Conservation (phyloP, 768 basidiomycete species). For the Dioszegia aurantiaca region DNA sequence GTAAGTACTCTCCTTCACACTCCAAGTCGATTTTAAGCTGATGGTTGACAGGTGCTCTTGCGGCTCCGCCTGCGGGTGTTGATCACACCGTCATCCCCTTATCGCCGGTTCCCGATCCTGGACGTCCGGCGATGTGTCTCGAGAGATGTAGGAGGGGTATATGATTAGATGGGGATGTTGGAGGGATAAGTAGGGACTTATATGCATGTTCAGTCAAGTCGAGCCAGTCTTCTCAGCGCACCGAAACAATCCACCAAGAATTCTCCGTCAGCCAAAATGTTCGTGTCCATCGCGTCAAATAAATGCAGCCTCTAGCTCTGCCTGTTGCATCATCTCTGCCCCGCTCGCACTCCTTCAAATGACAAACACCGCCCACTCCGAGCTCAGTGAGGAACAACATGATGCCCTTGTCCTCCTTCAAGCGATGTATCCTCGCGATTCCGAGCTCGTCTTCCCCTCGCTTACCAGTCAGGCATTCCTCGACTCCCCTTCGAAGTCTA, state of each 20-base stretch:
- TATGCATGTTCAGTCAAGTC: neutral
- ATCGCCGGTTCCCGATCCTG: neutral
- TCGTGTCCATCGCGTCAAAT: no score
- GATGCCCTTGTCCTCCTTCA: conserved; percentile 35
- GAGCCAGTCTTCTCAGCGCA: no score
- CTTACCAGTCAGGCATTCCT: neutral
- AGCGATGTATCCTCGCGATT: conserved; percentile 41
- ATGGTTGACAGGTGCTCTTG: conserved; percentile 1
- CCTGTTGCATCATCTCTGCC: no score
- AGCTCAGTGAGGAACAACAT: conserved; percentile 20
- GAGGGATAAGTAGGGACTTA: no score
- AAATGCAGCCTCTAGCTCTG: no score
- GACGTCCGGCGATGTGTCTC: neutral
- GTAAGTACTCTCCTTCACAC: neutral
- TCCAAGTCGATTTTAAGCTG: neutral
- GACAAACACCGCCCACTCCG: neutral
- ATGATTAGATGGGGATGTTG: neutral
- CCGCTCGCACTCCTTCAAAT: neutral
- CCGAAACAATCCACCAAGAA: neutral
- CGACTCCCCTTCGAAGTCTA: neutral
- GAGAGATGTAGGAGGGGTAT: neutral
- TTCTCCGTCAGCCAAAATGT: neutral
- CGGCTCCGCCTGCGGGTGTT: conserved; percentile 5
- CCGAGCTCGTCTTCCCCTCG: conserved; percentile 28
- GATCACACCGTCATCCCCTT: neutral